Base-by-base conservation (phyloP, 306 rosid species). In the Phaseolus lunatus region DNA sequence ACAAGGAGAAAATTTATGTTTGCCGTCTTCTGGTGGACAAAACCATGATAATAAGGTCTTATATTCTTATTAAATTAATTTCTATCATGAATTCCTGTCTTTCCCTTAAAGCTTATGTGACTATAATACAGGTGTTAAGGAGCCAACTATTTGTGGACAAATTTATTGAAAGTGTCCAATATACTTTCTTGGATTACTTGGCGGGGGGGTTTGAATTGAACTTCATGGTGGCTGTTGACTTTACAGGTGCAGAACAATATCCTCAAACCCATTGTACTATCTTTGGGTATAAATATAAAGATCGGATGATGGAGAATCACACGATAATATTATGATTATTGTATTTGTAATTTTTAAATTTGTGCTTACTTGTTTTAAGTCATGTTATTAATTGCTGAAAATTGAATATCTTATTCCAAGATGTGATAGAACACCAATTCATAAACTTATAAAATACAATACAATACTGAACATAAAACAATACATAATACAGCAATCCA, bases 141-240 rank as follows among this genome's bases (percentile, higher is more conserved):
- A 85, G 99, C 84, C 96, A 86, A 80, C 74, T 96, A 80, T 91
- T 79, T 87, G 96, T 89, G 82, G 99, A 96, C 58, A 91, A 72
- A 83, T 87, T 86, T 88, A 20, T 81, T 56, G 93, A 87, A 88
- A 88, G 83, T 54, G 69, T 91, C 53, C 96, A 91, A 81, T 86
- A 89, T 77, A 96, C 96, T 67, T 96, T 96, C 85, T 84, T 96
- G 67, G 99, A 92, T 89, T 96, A 91, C 89, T 87, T 96, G 89
- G 87, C 94, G 19, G 97, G 88, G 75, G 99, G 98, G 47, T 88
- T 85, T 86, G 96, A 93, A 84, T 80, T 96, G 88, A 96, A 88
- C 85, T 92, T 96, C 84, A 93, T 96, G 99, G 94, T 90, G 74
- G 98, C 98, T 75, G 71, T 96, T 74, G 99, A 96, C 86, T 96